Evolutionary conservation across 257 asterid genomes (phyloP), one percentile per base, ranked within the genome.

Genomic region (Primulina tabacum): DNA sequence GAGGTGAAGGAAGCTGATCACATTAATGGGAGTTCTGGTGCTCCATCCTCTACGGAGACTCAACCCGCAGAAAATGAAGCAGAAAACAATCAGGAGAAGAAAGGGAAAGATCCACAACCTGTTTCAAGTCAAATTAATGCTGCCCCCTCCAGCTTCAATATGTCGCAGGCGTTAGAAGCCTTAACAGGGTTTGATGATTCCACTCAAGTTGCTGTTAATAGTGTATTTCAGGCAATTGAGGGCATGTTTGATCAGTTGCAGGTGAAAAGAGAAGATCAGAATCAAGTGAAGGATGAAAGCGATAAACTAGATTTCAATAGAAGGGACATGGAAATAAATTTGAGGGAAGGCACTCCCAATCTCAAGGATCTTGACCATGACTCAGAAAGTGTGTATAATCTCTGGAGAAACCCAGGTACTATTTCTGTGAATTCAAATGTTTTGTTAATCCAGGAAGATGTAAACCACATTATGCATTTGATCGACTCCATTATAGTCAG

Each of bases 151-250:
- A 67, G 72, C 70, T 87, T 91, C 78, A 84, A 77, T 80, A 94
- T 91, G 75, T 82, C 92, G 82, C 90, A 85, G 76, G 96, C 99
- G 69, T 83, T 94, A 5, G 84, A 80, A 80, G 93, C 96, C 60
- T 79, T 94, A 50, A 82, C 96, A 57, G 96, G 84, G 37, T 80
- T 94, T 60, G 99, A 94, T 85, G 99, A 94, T 85, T 85, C 99
- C 34, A 89, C 97, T 58, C 99, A 94, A 83, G 83, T 83, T 68
- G 97, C 99, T 72, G 96, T 94, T 73, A 89, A 87, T 67, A 86
- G 87, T 79, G 96, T 94, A 47, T 94, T 89, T 79, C 65, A 83
- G 81, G 96, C 88, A 65, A 83, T 94, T 43, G 97, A 86, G 81
- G 92, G 72, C 84, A 82, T 94, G 96, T 84, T 94, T 79, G 85